Percentiles rank a stretch among this genome's conserved stretches.
Conservation (phyloP, 805 yeast species). For the Candida montana region DNA sequence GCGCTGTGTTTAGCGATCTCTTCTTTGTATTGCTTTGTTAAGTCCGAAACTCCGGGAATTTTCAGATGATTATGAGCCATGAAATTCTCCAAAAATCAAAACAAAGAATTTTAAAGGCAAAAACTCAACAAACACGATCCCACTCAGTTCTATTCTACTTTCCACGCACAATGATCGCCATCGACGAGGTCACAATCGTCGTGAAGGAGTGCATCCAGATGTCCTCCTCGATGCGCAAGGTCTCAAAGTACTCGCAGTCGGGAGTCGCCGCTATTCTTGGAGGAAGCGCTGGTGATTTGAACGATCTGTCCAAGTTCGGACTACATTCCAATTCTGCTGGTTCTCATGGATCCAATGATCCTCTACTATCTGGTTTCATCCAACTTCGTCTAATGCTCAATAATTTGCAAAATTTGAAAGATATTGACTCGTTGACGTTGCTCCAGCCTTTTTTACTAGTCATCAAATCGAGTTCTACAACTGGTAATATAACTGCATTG, state of each 20-base stretch:
- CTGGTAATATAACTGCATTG: slow-evolving; percentile 79
- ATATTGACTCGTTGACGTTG: slow-evolving; percentile 66
- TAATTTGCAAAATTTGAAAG: slow-evolving; percentile 44
- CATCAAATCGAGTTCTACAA: slow-evolving; percentile 75
- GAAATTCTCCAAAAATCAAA: too few species aligned
- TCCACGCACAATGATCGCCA: slow-evolving; percentile 38
- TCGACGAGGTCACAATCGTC: slow-evolving; percentile 77
- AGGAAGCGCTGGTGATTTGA: slow-evolving; percentile 43
- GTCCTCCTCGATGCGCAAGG: slow-evolving; percentile 84
- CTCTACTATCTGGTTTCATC: slow-evolving; percentile 72
- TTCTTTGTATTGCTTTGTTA: too few species aligned
- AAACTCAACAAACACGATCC: too few species aligned
- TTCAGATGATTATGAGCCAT: too few species aligned
- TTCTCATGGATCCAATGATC: slow-evolving; percentile 39
- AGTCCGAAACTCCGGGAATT: too few species aligned
- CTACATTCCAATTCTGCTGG: slow-evolving; percentile 11
- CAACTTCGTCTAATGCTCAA: slow-evolving; percentile 70
- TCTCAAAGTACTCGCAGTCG: slow-evolving; percentile 67
- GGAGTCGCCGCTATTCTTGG: slow-evolving; percentile 85
- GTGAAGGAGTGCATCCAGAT: slow-evolving; percentile 84
- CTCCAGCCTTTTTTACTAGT: slow-evolving; percentile 83
- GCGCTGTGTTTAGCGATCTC: too few species aligned
- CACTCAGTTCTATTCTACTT: too few species aligned
- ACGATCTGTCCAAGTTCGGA: slow-evolving; percentile 29
- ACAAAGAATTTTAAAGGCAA: too few species aligned